Evolutionary conservation across 257 asterid species (phyloP).

Genomic region (Capsicum rhomboideum): DNA sequence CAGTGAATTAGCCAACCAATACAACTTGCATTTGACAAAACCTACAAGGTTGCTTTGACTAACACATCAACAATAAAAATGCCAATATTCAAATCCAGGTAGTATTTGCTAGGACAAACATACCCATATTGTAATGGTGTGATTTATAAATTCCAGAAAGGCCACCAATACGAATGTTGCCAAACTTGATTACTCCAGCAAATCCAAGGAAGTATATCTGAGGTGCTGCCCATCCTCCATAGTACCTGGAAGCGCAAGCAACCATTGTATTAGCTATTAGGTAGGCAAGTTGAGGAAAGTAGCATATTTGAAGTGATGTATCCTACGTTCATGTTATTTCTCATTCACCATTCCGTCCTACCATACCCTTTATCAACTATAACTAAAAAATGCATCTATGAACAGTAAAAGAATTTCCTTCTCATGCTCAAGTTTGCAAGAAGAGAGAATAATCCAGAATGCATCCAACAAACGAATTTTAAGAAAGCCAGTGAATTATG

Average conservation of each 20-base stretch:
- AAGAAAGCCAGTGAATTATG: background rate
- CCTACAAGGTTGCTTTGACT: background rate
- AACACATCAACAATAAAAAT: background rate
- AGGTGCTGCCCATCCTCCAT: constrained; percentile 99
- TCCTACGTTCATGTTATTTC: background rate
- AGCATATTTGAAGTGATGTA: background rate
- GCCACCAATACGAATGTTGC: constrained; percentile 95
- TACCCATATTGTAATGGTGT: constrained; percentile 60
- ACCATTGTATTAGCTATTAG: constrained; percentile 18
- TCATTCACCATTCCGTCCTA: background rate
- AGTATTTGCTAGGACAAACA: background rate
- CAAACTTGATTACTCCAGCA: constrained; percentile 87
- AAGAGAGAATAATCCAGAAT: background rate
- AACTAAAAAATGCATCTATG: background rate
- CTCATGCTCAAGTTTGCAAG: background rate
- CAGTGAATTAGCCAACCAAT: background rate
- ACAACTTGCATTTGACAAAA: background rate
- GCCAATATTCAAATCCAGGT: background rate
- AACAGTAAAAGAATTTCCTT: background rate
- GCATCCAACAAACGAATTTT: background rate
- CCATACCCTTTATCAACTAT: background rate
- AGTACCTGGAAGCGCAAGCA: constrained; percentile 49
- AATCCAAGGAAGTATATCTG: constrained; percentile 86
- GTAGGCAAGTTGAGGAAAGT: constrained; percentile 4
- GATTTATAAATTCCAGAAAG: constrained; percentile 83